phyloP scores from a whole-genome alignment of 2,329 filamentous ascomycete genomes.

The Diaporthe amygdali region DNA sequence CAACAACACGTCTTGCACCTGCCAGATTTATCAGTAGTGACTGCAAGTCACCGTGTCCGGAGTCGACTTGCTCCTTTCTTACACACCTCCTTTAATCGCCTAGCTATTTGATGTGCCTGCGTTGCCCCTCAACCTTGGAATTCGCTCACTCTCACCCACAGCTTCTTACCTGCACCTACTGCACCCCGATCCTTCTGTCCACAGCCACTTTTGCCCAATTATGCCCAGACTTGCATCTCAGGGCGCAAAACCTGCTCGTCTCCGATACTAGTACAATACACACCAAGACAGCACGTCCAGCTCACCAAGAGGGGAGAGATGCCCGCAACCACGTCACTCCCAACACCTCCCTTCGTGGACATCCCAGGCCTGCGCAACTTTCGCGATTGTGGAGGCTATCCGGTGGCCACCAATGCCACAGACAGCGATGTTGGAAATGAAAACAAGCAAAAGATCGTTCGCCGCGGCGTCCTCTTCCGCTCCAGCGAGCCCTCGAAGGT shows the following conservation, averaged over 20 bases:
- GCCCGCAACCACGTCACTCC: slow-evolving; percentile 28
- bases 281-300: not conserved
- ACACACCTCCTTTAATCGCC: too few species aligned
- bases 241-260: too few species aligned
- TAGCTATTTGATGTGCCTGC: not conserved
- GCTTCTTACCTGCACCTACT: not conserved
- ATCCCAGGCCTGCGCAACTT: slow-evolving; percentile 70
- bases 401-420: slow-evolving; percentile 39
- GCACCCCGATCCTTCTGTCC: not conserved
- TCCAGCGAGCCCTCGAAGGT: slow-evolving; percentile 69
- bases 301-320: not conserved
- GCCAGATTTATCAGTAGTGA: not conserved
- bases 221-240: not conserved
- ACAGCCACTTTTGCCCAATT: not conserved
- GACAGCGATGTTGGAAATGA: not conserved
- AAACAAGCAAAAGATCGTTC: slow-evolving; percentile 44
- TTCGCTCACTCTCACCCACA: not conserved
- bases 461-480: slow-evolving; percentile 65
- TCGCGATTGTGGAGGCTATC: slow-evolving; percentile 69
- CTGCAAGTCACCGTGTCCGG: not conserved
- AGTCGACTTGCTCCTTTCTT: not conserved
- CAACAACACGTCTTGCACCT: not conserved
- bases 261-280: not conserved
- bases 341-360: slow-evolving; percentile 52
- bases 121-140: not conserved